phyloP scores from a whole-genome alignment of 177 flowering plant genomes.

The Telopea speciosissima region DNA sequence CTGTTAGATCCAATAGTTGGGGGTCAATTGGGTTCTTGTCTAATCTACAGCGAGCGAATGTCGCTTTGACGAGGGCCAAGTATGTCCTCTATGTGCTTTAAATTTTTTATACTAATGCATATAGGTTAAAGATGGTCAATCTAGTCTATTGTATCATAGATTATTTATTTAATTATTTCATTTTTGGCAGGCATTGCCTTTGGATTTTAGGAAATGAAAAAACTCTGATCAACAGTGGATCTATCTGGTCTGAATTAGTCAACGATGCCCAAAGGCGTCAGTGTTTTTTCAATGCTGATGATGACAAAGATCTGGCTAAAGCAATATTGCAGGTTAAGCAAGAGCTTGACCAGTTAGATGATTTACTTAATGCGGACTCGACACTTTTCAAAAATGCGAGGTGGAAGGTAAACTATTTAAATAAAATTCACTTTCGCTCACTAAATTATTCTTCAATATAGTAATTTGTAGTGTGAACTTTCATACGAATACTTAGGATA shows the following conservation, averaged over 20 bases:
- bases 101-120: neutral
- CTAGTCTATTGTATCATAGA: neutral
- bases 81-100: constrained; percentile 9
- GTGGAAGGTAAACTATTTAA: constrained; percentile 36
- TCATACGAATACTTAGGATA: neutral
- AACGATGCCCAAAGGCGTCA: constrained; percentile 26
- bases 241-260: constrained; percentile 30
- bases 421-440: neutral
- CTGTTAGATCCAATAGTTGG: constrained; percentile 38
- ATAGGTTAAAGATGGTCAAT: neutral
- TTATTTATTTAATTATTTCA: neutral
- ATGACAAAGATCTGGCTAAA: constrained; percentile 21
- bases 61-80: constrained; percentile 55
- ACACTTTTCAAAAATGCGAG: constrained; percentile 32
- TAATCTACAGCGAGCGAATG: constrained; percentile 37
- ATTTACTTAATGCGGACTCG: constrained; percentile 29
- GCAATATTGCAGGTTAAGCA: constrained; percentile 17
- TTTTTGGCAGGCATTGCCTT: constrained; percentile 22
- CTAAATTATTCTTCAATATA: neutral
- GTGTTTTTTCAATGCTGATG: constrained; percentile 29
- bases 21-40: constrained; percentile 46
- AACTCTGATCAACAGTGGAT: constrained; percentile 26
- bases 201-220: constrained; percentile 36
- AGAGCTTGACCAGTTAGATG: constrained; percentile 31
- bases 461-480: neutral